A percentile compares a stretch with the other conserved stretches of the same genome.
Conservation (phyloP, 345 rosid genomes). For the Stellera chamaejasme region DNA sequence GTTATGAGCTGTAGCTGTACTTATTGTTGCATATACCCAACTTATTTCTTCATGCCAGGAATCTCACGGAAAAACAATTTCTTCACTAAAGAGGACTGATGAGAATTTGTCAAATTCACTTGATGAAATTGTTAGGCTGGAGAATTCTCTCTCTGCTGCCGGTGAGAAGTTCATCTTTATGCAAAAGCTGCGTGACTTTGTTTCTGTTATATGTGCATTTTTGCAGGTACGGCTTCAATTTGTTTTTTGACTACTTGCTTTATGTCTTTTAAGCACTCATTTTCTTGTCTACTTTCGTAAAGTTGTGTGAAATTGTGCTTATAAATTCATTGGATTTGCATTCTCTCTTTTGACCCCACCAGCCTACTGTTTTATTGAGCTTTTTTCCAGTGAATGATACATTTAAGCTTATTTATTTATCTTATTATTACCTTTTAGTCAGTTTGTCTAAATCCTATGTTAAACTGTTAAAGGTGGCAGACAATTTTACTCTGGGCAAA, state of each 20-base stretch:
- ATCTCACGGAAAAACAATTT: constrained; percentile 57
- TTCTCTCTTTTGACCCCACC: no score
- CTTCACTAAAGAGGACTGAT: constrained; percentile 59
- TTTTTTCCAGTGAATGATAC: no score
- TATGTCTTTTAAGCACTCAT: not conserved
- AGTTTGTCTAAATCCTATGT: no score
- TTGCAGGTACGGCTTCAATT: constrained; percentile 77
- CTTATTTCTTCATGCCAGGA: constrained; percentile 41
- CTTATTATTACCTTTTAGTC: no score
- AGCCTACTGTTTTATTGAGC: no score
- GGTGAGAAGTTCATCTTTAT: constrained; percentile 98
- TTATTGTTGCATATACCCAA: no score
- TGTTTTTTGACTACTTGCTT: constrained; percentile 16
- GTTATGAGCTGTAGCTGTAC: no score
- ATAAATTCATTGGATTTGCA: no score
- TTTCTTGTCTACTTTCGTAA: not conserved
- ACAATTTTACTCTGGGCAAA: no score
- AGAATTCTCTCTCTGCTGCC: constrained; percentile 69
- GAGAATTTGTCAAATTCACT: constrained; percentile 85
- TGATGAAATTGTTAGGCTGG: constrained; percentile 64
- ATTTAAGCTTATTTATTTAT: no score
- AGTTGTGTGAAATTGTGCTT: no score
- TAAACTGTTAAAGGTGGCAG: no score
- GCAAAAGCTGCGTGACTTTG: constrained; percentile 96
- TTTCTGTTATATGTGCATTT: constrained; percentile 93